Evolutionary conservation across 2,329 filamentous ascomycete species (phyloP), one percentile per base, ranked within the genome.

Genomic region (Talaromyces amestolkiae): DNA sequence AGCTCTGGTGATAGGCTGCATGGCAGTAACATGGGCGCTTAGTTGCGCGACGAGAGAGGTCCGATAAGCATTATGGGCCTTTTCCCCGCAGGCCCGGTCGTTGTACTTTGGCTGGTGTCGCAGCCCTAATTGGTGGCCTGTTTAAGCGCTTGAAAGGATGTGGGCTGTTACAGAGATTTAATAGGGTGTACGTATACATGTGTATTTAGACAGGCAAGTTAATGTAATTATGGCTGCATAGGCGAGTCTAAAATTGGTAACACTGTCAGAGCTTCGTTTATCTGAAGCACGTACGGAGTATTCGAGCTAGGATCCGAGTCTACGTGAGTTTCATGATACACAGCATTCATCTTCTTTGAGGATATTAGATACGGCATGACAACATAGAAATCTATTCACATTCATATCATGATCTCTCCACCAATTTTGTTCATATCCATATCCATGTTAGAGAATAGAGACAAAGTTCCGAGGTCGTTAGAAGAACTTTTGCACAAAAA

Each of bases 371-470:
- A 58, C 37, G 56, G 37, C 56, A 58, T 22, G 56, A 33, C 35
- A 43, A 33, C 17, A 59, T 59, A 59, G 27, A 33, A 62, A 56
- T 58, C 61, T 63, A 63, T 63, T 58, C 61, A 63, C 31, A 63
- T 43, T 62, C 60, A 62, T 54, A 35, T 63, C 51, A 58, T 56
- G 39, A 58, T 58, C 39, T 43, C 51, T 31, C 49, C 61, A 33
- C 51, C 37, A 45, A 58, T 63, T 63, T 63, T 63, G 51, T 47
- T 63, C 53, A 58, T 63, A 56, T 63, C 61, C 51, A 61, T 54
- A 67, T 65, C 45, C 56, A 41, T 45, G 24, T 59, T n/a, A 59
- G 27, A 27, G 22, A 19, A 59, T 45, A 59, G 22, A 63, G 27
- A 31, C 65, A n/a, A 63, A 47, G 24, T 47, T n/a, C 37, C 53